A percentile compares a stretch with the other conserved stretches of the same genome.
Conservation (phyloP, 768 basidiomycete genomes). For the Russula ochroleuca region DNA sequence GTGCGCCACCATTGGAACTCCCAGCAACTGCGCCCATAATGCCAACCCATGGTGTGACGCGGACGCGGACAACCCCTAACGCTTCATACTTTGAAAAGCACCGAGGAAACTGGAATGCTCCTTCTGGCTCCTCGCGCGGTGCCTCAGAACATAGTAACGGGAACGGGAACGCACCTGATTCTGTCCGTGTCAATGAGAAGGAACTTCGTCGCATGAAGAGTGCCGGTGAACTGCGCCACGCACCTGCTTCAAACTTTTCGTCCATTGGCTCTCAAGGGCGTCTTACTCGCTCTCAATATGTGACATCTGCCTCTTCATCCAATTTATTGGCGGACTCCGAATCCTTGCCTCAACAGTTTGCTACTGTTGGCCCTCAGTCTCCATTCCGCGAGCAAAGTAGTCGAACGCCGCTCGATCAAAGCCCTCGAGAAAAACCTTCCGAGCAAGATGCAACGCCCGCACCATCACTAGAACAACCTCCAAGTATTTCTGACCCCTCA, state of each 20-base stretch:
- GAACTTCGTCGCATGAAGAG: conserved; percentile 61
- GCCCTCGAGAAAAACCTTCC: conserved; percentile 43
- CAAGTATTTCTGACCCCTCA: not conserved
- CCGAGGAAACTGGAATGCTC: conserved; percentile 20
- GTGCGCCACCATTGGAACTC: conserved; percentile 50
- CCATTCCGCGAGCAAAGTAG: conserved; percentile 37
- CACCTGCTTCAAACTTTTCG: conserved; percentile 32
- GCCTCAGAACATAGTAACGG: conserved; percentile 11
- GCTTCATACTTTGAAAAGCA: conserved; percentile 35
- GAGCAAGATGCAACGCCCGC: not conserved
- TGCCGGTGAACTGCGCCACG: conserved; percentile 70
- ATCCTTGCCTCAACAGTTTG: conserved; percentile 53
- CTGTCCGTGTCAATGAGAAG: conserved; percentile 36
- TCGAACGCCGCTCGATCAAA: conserved; percentile 41
- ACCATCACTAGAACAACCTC: not conserved
- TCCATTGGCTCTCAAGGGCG: conserved; percentile 38
- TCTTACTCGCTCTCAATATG: conserved; percentile 46
- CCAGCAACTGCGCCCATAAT: conserved; percentile 47
- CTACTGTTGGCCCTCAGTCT: conserved; percentile 57
- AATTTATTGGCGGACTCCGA: conserved; percentile 50
- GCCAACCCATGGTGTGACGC: conserved; percentile 37
- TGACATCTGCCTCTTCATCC: conserved; percentile 64
- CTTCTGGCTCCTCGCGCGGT: conserved; percentile 10
- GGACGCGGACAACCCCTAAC: conserved; percentile 75
- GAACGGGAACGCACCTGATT: conserved; percentile 36